Evolutionary conservation across 75 land plant genomes (phyloP).

Genomic region (Larix kaempferi): DNA sequence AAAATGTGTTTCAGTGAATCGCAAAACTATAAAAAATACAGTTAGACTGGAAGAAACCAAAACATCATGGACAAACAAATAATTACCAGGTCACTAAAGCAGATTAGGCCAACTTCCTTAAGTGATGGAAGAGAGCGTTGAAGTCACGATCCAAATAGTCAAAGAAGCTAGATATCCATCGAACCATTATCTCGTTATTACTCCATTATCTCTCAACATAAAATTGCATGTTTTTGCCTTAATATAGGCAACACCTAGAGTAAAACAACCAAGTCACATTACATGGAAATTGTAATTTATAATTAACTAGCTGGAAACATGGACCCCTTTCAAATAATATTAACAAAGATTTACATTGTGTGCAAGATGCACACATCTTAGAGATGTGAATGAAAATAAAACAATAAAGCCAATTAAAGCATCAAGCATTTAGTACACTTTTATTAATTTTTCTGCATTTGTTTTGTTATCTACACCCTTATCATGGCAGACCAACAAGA

Average conservation of each 20-base stretch:
- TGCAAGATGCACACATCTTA: too few relatives aligned
- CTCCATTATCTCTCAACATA: conserved; percentile 86
- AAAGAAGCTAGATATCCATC: conserved; percentile 85
- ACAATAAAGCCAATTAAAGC: background rate
- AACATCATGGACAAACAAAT: background rate
- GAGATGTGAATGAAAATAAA: background rate
- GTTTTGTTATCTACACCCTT: too few relatives aligned
- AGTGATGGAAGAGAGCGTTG: conserved; percentile 68
- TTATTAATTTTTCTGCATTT: too few relatives aligned
- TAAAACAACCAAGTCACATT: too few relatives aligned
- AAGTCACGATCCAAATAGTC: conserved; percentile 80
- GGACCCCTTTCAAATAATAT: background rate
- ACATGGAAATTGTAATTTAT: background rate
- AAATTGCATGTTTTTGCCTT: conserved; percentile 82
- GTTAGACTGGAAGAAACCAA: background rate
- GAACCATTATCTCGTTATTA: conserved; percentile 85
- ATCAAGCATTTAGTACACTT: too few relatives aligned
- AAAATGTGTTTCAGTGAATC: too few relatives aligned
- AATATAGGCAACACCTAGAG: conserved; percentile 83
- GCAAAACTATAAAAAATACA: too few relatives aligned
- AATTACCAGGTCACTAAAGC: conserved; percentile 75
- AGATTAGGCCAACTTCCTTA: conserved; percentile 72
- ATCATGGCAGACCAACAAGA: too few relatives aligned
- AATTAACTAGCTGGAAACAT: background rate
- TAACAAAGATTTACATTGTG: background rate